A percentile compares a stretch with the other conserved stretches of the same genome.
Evolutionary conservation across 441 rosid genomes (phyloP).

Genomic region (Mallotus japonicus): DNA sequence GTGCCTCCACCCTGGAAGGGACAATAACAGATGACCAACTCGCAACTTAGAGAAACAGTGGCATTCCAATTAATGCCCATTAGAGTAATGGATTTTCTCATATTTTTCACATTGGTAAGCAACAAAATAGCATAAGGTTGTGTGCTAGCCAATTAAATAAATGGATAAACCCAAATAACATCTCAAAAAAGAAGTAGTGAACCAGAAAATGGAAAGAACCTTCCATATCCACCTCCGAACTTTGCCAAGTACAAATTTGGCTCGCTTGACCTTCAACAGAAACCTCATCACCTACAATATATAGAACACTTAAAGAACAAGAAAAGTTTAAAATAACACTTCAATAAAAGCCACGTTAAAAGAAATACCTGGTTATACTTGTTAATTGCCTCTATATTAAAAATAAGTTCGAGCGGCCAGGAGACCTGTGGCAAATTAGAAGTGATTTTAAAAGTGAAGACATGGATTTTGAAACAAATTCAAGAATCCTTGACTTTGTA

Average conservation of each 20-base stretch:
- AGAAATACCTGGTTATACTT: constrained; percentile 86
- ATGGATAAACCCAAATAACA: neutral
- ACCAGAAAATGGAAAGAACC: constrained; percentile 41
- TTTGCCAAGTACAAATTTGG: constrained; percentile 89
- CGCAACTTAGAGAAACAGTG: constrained; percentile 1
- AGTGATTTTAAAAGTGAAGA: constrained; percentile 12
- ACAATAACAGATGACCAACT: constrained; percentile 19
- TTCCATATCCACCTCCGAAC: constrained; percentile 99
- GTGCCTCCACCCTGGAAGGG: constrained; percentile 64
- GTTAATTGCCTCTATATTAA: constrained; percentile 77
- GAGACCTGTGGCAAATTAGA: constrained; percentile 56
- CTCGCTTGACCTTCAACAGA: constrained; percentile 92
- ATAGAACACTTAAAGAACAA: constrained; percentile 26
- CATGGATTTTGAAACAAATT: constrained; percentile 8
- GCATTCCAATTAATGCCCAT: neutral
- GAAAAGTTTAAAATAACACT: constrained; percentile 15
- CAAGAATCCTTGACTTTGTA: constrained; percentile 14
- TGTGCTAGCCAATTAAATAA: neutral
- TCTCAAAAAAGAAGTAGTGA: constrained; percentile 10
- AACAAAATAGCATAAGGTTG: neutral
- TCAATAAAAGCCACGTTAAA: constrained; percentile 22
- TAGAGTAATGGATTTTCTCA: neutral
- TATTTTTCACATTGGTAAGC: neutral
- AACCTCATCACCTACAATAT: constrained; percentile 80
- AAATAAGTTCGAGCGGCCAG: constrained; percentile 99